Conservation (phyloP, 805 yeast genomes). For the Candida hungchunana region DNA sequence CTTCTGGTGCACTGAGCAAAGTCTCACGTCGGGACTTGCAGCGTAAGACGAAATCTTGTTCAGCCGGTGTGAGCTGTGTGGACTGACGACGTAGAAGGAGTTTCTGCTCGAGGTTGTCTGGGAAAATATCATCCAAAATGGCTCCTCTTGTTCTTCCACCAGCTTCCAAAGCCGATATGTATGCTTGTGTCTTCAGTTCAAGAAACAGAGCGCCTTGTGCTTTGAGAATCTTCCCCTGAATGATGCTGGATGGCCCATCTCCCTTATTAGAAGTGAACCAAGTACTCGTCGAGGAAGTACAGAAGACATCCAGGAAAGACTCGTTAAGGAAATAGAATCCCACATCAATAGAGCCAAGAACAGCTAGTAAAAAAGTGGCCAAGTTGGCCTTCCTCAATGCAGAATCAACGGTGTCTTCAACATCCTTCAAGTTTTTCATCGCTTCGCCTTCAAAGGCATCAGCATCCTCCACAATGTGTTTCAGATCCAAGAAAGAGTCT, state of each 20-base stretch:
- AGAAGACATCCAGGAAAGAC: slow-evolving; percentile 80
- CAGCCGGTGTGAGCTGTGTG: slow-evolving; percentile 60
- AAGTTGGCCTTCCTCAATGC: slow-evolving; percentile 81
- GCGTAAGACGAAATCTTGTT: slow-evolving; percentile 69
- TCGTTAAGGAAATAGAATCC: slow-evolving; percentile 87
- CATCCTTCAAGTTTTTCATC: slow-evolving; percentile 12
- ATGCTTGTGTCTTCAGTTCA: slow-evolving; percentile 94
- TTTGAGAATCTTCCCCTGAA: slow-evolving; percentile 58
- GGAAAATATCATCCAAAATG: slow-evolving; percentile 72
- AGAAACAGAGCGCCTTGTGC: slow-evolving; percentile 75
- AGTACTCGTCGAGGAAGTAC: slow-evolving; percentile 52
- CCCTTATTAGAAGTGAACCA: slow-evolving; percentile 12
- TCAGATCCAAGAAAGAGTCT: slow-evolving; percentile 68
- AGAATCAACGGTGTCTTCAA: slow-evolving; percentile 21
- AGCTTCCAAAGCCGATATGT: slow-evolving; percentile 77
- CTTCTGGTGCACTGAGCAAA: slow-evolving; percentile 43
- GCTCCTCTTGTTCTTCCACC: slow-evolving; percentile 56
- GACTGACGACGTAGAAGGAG: slow-evolving; percentile 35
- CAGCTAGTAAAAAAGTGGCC: slow-evolving; percentile 84
- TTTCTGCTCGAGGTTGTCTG: slow-evolving; percentile 47
- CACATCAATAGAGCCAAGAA: slow-evolving; percentile 77
- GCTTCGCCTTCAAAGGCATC: slow-evolving; percentile 9
- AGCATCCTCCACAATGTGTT: slow-evolving; percentile 61
- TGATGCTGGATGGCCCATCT: slow-evolving; percentile 16
- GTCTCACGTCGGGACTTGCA: slow-evolving; percentile 68